These are phyloP conservation scores for Penicillium paradoxum DNA, from an alignment of 495 filamentous ascomycete species.

Conservation along the genomic window DNA sequence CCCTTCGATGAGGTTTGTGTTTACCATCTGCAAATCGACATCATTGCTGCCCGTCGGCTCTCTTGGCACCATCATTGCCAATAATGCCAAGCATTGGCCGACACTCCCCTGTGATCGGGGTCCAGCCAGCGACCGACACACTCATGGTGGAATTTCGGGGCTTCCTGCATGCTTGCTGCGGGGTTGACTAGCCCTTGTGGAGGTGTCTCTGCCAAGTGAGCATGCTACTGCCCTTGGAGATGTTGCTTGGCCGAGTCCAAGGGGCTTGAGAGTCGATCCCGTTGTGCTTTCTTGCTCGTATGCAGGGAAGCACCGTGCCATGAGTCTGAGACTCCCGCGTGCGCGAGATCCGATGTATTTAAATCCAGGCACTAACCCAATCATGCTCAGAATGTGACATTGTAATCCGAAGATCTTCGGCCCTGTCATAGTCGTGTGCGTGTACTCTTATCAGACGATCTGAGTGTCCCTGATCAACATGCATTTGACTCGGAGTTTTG, in stretches of 20 bases:
- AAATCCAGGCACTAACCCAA: constrained; percentile 9
- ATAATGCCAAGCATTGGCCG: constrained; percentile 13
- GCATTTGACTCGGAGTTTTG: constrained; percentile 12
- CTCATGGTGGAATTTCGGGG: constrained; percentile 5
- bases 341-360: constrained; percentile 9
- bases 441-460: neutral
- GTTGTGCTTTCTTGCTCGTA: neutral
- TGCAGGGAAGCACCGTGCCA: neutral
- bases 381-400: neutral
- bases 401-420: neutral
- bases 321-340: constrained; percentile 1
- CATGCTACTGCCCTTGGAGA: constrained; percentile 4
- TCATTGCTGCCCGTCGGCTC: neutral
- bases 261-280: constrained; percentile 9
- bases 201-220: constrained; percentile 9
- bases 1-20: neutral
- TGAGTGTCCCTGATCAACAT: constrained; percentile 5
- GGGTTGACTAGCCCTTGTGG: constrained; percentile 16
- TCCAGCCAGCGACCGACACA: neutral
- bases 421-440: neutral
- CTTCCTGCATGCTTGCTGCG: constrained; percentile 13
- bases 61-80: constrained; percentile 13
- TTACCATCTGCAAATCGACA: neutral
- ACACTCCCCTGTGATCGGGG: neutral
- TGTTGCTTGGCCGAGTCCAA: constrained; percentile 1